These are phyloP conservation scores for Suillus decipiens DNA, from an alignment of 768 basidiomycete species.

Conservation along the genomic window DNA sequence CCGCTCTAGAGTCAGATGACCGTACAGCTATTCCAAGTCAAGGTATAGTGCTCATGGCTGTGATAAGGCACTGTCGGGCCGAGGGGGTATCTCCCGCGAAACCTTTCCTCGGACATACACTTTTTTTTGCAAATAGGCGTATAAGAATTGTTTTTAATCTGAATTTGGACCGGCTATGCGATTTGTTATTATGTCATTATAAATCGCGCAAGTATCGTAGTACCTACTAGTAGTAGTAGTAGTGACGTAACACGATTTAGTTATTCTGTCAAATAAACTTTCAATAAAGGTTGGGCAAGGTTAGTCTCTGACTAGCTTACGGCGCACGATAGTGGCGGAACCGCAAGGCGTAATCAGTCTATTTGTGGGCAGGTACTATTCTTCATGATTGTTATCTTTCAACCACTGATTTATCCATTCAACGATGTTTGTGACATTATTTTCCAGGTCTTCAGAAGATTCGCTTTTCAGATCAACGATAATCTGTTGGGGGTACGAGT, in stretches of 20 bases:
- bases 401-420: constrained; percentile 84
- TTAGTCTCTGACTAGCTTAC: neutral
- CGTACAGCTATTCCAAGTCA: too few relatives aligned
- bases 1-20: too few relatives aligned
- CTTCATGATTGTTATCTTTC: constrained; percentile 22
- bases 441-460: constrained; percentile 75
- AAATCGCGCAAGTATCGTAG: too few relatives aligned
- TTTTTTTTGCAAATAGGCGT: neutral
- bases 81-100: neutral
- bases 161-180: too few relatives aligned
- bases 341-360: neutral
- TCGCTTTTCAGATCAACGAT: constrained; percentile 85
- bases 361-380: neutral
- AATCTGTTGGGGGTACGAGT: constrained; percentile 83
- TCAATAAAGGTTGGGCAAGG: neutral
- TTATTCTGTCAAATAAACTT: neutral
- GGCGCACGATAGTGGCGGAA: neutral
- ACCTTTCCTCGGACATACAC: neutral
- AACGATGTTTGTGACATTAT: constrained; percentile 85
- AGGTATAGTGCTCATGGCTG: neutral
- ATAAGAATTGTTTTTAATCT: too few relatives aligned
- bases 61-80: neutral
- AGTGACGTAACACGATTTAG: too few relatives aligned
- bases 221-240: too few relatives aligned
- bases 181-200: too few relatives aligned